Percentiles rank a stretch among this genome's conserved stretches.
Conservation (phyloP, 768 basidiomycete species). For the Lyophyllum semitale region DNA sequence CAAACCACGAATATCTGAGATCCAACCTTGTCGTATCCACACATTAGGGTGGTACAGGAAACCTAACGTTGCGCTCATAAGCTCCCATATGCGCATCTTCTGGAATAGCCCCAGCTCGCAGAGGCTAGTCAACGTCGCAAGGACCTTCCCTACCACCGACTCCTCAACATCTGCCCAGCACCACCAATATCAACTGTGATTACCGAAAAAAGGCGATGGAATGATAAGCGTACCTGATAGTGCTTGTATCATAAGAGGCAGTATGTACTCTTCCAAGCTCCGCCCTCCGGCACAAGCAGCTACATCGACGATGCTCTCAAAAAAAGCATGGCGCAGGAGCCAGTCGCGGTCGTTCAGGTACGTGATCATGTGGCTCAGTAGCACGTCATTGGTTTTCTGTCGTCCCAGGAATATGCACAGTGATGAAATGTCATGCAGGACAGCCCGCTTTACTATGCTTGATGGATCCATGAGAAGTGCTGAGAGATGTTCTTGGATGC, state of each 20-base stretch:
- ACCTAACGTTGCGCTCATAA: slow-evolving; percentile 84
- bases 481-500: slow-evolving; percentile 86
- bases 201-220: not conserved
- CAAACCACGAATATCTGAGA: not conserved
- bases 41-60: slow-evolving; percentile 94
- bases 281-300: slow-evolving; percentile 91
- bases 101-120: slow-evolving; percentile 89
- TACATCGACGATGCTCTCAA: slow-evolving; percentile 94
- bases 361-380: slow-evolving; percentile 87
- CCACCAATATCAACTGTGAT: slow-evolving; percentile 2
- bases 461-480: slow-evolving; percentile 87
- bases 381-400: slow-evolving; percentile 91
- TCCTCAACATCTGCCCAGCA: slow-evolving; percentile 82
- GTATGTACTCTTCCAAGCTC: slow-evolving; percentile 93
- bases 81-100: slow-evolving; percentile 96
- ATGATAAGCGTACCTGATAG: slow-evolving; percentile 67
- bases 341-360: slow-evolving; percentile 89
- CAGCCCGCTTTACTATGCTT: slow-evolving; percentile 87
- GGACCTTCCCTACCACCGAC: slow-evolving; percentile 87
- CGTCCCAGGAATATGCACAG: slow-evolving; percentile 93
- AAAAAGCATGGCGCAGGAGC: slow-evolving; percentile 88
- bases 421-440: slow-evolving; percentile 82
- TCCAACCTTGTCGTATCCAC: slow-evolving; percentile 92
- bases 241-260: slow-evolving; percentile 96
- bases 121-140: slow-evolving; percentile 84